Base-by-base conservation (phyloP, 2,329 filamentous ascomycete species). In the Chrysoporthe cubensis region DNA sequence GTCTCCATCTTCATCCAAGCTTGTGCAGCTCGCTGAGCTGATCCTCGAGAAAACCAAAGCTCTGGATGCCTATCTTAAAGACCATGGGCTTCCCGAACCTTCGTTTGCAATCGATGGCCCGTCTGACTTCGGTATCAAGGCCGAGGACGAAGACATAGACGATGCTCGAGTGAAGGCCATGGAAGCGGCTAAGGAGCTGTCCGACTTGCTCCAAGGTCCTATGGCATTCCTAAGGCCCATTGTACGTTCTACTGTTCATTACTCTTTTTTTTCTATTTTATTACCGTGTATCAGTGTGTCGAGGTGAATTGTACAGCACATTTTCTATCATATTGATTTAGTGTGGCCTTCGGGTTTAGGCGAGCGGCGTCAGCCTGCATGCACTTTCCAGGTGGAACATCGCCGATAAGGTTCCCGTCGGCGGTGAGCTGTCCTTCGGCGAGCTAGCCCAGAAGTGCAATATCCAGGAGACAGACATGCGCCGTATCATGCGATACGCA, bases 401-500 rank as follows among this genome's bases (percentile, higher is more conserved):
- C 16, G 54, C 54, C 26, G 18, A 7, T 7, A 57, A 57, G 14
- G 54, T 40, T 1, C 54, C 54, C 26, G 16, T 37, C 6, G 54
- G 37, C 14, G 54, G 54, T 8, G 54, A 57, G 54, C 8, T 40
- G 14, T 57, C 54, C 54, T 57, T 57, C 7, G 5, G 16, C 14
- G 32, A 57, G 3, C 54, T 57, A 32, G 54, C 32, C 32, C 26
- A 57, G 13, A 26, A 63, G 14, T 63, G 61, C 26, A 18, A 34
- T 26, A n/a, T 63, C n/a, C 26, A 63, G 8, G 26, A 21, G 26
- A 6, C 13, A 6, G 61, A 63, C 61, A 48, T 63, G 42, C 43
- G 48, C 26, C 61, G 61, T 18, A n/a, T 63, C n/a, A n/a, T 63
- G n/a, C 61, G 61, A 13, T 63, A 63, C 44, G 61, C 61, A 43